Evolutionary conservation across 495 filamentous ascomycete genomes (phyloP).

Genomic region (Cryomyces antarcticus): DNA sequence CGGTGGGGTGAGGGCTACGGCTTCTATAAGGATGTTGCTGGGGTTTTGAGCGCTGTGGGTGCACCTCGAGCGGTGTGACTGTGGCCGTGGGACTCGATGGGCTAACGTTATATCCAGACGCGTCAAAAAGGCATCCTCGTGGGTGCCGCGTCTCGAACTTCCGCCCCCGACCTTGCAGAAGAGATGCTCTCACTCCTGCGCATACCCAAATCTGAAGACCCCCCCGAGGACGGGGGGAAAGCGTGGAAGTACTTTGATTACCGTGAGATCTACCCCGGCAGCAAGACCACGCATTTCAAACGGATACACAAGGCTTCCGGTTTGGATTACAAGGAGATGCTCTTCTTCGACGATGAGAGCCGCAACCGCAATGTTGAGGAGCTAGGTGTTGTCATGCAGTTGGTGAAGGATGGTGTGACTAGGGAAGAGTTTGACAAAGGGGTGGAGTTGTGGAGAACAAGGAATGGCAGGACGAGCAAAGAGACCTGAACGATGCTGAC

Average conservation of each 20-base stretch:
- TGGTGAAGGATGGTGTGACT: slow-evolving; percentile 66
- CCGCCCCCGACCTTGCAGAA: slow-evolving; percentile 56
- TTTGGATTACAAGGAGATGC: slow-evolving; percentile 57
- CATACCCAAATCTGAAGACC: slow-evolving; percentile 23
- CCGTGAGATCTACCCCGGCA: slow-evolving; percentile 79
- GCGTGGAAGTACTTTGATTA: slow-evolving; percentile 63
- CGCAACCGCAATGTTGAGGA: slow-evolving; percentile 73
- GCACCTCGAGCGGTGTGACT: background rate
- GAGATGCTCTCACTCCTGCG: slow-evolving; percentile 61
- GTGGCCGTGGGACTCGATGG: background rate
- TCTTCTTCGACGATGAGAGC: slow-evolving; percentile 92
- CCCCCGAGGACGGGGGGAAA: slow-evolving; percentile 20
- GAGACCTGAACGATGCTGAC: background rate
- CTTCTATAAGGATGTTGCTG: slow-evolving; percentile 64
- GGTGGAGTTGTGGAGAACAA: slow-evolving; percentile 62
- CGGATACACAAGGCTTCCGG: slow-evolving; percentile 45
- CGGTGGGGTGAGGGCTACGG: slow-evolving; percentile 56
- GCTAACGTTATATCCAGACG: too few relatives aligned
- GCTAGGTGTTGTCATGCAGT: slow-evolving; percentile 57
- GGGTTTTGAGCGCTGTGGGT: slow-evolving; percentile 42
- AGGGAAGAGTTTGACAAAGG: slow-evolving; percentile 61
- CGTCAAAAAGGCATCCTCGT: slow-evolving; percentile 32
- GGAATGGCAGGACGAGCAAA: slow-evolving; percentile 18
- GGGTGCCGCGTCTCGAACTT: slow-evolving; percentile 65
- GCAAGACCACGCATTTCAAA: slow-evolving; percentile 71